Base-by-base conservation (phyloP, 164 flowering plant genomes). In the Macadamia tetraphylla region DNA sequence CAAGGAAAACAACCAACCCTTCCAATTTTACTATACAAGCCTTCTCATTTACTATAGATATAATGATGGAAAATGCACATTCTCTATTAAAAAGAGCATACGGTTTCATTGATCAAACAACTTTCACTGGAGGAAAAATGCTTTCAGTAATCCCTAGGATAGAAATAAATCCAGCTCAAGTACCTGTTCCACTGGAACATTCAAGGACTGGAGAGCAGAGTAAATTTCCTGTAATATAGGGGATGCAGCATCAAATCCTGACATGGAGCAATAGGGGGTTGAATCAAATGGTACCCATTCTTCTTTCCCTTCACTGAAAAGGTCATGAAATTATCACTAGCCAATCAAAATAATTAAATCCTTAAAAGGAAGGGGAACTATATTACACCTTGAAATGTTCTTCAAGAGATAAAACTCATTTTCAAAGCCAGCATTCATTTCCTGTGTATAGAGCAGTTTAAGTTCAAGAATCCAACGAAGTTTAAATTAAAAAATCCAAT, bases 361-460 rank as follows among this genome's bases (percentile, higher is more conserved):
- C 29, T 23, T 49, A 68, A 43, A 6, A 57, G 62, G 9, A 30
- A 69, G 40, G 43, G 31, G 62, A 55, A 40, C 35, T 6, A 23
- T 60, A 44, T 29, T 69, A 74, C 76, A 88, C 97, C 89, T 85
- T 66, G 59, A 31, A 48, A 79, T 74, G 64, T 72, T 84, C 79
- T 81, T 91, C 74, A 95, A 81, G 59, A 95, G 85, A 73, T 76
- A 85, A 71, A 95, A 95, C 77, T 95, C 99, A 78, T 79, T 87
- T 72, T 95, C 99, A 71, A 95, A 95, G 43, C 99, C 99, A 65
- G 97, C 92, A 80, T 85, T 86, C 85, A 92, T 66, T 70, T 78
- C 92, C 99, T 95, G 83, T 14, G 77, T 49, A 79, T 55, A 59
- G 31, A 49, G 58, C n/a, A 17, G 1, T 52, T 23, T 40, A 58